Conservation (phyloP, 2,329 filamentous ascomycete species). For the Fusarium sp. region DNA sequence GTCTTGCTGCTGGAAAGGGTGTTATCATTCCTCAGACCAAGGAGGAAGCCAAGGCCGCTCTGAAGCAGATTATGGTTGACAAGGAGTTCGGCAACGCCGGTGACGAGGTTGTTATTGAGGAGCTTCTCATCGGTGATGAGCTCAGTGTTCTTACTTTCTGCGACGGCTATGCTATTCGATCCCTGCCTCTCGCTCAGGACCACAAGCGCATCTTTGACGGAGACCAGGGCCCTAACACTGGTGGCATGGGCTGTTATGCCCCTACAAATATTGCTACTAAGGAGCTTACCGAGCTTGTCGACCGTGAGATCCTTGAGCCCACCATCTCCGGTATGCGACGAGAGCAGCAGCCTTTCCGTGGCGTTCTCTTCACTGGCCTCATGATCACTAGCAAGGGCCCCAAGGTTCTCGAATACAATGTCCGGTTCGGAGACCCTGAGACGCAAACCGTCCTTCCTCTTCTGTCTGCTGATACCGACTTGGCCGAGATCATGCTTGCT, state of each 20-base stretch:
- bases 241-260: constrained; percentile 97
- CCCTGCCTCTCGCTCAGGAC: constrained; percentile 91
- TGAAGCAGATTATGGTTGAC: constrained; percentile 91
- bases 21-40: constrained; percentile 89
- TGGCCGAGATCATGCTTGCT: constrained; percentile 87
- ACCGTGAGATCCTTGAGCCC: constrained; percentile 86
- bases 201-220: constrained; percentile 96
- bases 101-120: constrained; percentile 93
- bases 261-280: constrained; percentile 85
- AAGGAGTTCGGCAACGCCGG: constrained; percentile 89
- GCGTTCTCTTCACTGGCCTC: constrained; percentile 88
- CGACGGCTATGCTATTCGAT: constrained; percentile 87
- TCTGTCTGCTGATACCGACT: constrained; percentile 80
- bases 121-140: constrained; percentile 92
- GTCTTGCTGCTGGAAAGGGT: constrained; percentile 93
- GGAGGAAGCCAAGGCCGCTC: constrained; percentile 83
- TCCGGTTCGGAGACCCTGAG: constrained; percentile 89
- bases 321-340: constrained; percentile 89
- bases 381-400: constrained; percentile 89
- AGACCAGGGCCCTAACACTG: constrained; percentile 92
- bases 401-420: constrained; percentile 89
- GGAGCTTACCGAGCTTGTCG: constrained; percentile 81
- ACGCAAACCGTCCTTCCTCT: constrained; percentile 85
- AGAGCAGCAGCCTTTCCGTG: constrained; percentile 80
- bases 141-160: constrained; percentile 91